Percentiles rank a stretch among this genome's conserved stretches.
phyloP scores from a whole-genome alignment of 169 alveolate genomes.

The Eimeria tenella region DNA sequence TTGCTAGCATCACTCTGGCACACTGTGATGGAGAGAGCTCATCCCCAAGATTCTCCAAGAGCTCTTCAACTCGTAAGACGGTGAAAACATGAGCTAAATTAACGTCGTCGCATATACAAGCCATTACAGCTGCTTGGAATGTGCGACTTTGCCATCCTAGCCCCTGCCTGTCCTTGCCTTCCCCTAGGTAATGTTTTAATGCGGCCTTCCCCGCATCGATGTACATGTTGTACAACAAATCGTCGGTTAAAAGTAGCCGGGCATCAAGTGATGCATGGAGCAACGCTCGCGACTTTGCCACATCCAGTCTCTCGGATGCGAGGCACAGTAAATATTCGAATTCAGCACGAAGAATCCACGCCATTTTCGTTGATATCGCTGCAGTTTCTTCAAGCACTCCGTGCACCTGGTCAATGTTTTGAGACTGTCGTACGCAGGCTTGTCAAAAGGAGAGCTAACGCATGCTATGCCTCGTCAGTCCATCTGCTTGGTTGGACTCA shows the following conservation, averaged over 20 bases:
- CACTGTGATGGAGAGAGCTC: conserved; percentile 40
- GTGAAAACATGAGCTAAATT: conserved; percentile 70
- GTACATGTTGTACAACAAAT: conserved; percentile 34
- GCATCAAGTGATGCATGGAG: conserved; percentile 66
- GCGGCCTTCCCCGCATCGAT: conserved; percentile 62
- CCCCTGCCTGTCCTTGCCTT: conserved; percentile 51
- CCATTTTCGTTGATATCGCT: conserved; percentile 30
- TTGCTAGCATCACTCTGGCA: conserved; percentile 68
- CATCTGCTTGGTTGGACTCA: too few species aligned
- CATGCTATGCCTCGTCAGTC: too few species aligned
- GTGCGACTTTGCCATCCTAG: conserved; percentile 73
- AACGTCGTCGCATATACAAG: conserved; percentile 71
- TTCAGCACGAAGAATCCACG: conserved; percentile 73
- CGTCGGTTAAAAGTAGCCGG: conserved; percentile 31
- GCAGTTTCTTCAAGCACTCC: too few species aligned
- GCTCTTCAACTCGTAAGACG: conserved; percentile 70
- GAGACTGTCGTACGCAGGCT: too few species aligned
- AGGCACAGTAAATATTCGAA: conserved; percentile 54
- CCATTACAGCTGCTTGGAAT: conserved; percentile 59
- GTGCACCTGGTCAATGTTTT: too few species aligned
- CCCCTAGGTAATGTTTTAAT: conserved; percentile 46
- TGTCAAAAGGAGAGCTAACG: too few species aligned
- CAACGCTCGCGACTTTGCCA: conserved; percentile 73
- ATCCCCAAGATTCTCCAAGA: conserved; percentile 62
- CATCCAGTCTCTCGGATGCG: conserved; percentile 64